Base-by-base conservation (phyloP, 2,329 filamentous ascomycete genomes). In the Pseudonectria foliicola region DNA sequence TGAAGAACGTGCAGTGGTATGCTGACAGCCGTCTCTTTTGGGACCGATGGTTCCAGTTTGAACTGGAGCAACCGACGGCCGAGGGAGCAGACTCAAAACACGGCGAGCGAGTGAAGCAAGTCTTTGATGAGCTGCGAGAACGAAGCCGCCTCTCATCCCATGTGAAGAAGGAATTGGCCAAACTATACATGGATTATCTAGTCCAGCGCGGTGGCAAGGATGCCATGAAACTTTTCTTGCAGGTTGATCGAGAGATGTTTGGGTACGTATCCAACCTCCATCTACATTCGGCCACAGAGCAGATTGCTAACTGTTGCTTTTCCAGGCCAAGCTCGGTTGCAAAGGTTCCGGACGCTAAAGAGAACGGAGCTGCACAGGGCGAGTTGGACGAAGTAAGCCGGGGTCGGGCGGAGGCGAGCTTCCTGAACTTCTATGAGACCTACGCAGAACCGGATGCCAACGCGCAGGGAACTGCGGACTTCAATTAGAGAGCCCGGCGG, bases 11-110 rank as follows among this genome's bases (percentile, higher is more conserved):
- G 37, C 80, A 88, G 55, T 86, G 80, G 70, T 95, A 93, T 56
- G 71, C 81, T 3, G 85, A 92, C 55, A 95, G 88, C 59, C 76
- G 80, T 24, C 70, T 85, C 28, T 96, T 96, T 68, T 98, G 92
- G 90, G 71, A 80, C 48, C 85, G 77, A 53, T 96, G 88, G 70
- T 74, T 96, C 35, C 70, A 82, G 39, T 95, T 98, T 54, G 92
- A 98, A 65, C 69, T 93, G 31, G 79, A 85, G 37, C 89, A 95
- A 58, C 82, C 85, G 10, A 82, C 80, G 2, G 80, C 67, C 42
- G 63, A 70, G 2, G 74, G 79, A 32, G 69, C 73, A 3, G 85
- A 90, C 53, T 50, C 67, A 2, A 66, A 76, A 37, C 77, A 87
- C 37, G 77, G 80, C 34, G 70, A 79, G 45, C 81, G 81, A n/a